These are phyloP conservation scores for Salvia rosmarinus DNA, from an alignment of 257 asterid genomes.

Conservation along the genomic window DNA sequence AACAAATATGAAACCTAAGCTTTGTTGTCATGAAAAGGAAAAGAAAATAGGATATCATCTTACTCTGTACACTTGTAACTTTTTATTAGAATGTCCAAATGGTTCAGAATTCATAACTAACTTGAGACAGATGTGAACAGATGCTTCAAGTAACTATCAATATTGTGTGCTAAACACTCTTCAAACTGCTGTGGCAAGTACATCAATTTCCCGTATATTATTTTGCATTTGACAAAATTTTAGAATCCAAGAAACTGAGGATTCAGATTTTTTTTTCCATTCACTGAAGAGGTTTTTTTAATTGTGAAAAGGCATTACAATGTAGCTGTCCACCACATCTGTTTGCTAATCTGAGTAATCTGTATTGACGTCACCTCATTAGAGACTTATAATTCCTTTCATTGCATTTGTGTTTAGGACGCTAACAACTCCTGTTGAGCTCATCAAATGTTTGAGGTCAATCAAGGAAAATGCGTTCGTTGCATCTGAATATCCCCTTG, in stretches of 20 bases:
- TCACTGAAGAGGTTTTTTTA: neutral
- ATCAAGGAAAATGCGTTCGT: conserved; percentile 63
- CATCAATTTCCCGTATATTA: neutral
- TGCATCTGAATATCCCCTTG: conserved; percentile 69
- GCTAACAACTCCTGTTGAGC: conserved; percentile 60
- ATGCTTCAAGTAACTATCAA: neutral
- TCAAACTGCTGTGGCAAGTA: conserved; percentile 2
- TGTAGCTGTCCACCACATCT: conserved; percentile 4
- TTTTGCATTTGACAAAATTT: conserved; percentile 12
- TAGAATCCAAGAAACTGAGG: neutral
- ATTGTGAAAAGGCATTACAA: neutral
- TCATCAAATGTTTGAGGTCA: conserved; percentile 58
- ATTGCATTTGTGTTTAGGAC: conserved; percentile 46
- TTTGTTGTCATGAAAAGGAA: neutral
- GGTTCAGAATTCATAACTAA: neutral
- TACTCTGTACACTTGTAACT: neutral
- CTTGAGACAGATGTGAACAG: neutral
- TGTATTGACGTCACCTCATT: conserved; percentile 12
- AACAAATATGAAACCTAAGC: neutral
- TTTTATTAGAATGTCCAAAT: neutral
- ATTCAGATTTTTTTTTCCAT: neutral
- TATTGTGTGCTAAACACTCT: conserved; percentile 5
- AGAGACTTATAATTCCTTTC: conserved; percentile 15
- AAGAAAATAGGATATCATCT: neutral
- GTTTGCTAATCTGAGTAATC: conserved; percentile 1